Conservation (phyloP, 208 protist genomes). For the Leishmania lainsoni region DNA sequence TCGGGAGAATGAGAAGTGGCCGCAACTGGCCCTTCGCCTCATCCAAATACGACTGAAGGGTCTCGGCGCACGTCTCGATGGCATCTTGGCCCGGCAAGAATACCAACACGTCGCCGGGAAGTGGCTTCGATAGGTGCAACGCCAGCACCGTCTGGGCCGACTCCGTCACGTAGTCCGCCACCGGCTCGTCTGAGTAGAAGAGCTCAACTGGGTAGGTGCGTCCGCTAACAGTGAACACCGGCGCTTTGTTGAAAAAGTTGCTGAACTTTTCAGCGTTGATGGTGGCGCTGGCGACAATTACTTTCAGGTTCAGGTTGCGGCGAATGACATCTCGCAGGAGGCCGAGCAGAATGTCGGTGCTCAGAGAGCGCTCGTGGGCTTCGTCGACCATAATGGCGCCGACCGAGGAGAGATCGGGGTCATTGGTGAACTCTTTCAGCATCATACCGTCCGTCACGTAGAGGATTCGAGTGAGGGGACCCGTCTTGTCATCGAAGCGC, state of each 20-base stretch:
- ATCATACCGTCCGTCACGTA: constrained; percentile 99
- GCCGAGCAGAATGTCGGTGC: constrained; percentile 93
- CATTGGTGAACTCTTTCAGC: constrained; percentile 96
- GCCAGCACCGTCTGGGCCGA: constrained; percentile 94
- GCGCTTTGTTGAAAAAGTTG: constrained; percentile 96
- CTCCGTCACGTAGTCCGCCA: constrained; percentile 98
- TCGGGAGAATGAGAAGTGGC: constrained; percentile 95
- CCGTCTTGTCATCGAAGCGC: constrained; percentile 97
- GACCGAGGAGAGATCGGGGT: constrained; percentile 94
- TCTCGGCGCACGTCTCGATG: constrained; percentile 91
- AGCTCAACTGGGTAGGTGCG: constrained; percentile 98
- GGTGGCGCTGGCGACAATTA: constrained; percentile 98
- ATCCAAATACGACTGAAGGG: constrained; percentile 56
- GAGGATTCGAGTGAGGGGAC: constrained; percentile 88
- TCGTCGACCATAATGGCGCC: constrained; percentile 99
- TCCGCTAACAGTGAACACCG: constrained; percentile 95
- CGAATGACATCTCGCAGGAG: constrained; percentile 84
- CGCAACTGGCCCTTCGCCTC: constrained; percentile 67
- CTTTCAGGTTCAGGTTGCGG: constrained; percentile 90
- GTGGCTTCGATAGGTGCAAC: constrained; percentile 87
- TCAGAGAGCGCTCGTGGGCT: constrained; percentile 97
- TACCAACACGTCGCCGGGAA: constrained; percentile 99
- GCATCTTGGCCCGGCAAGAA: constrained; percentile 99
- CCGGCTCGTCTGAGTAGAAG: constrained; percentile 91
- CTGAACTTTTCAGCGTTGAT: constrained; percentile 98